These are phyloP conservation scores for Lipomyces oligophaga DNA, from an alignment of 805 yeast species.

Conservation along the genomic window DNA sequence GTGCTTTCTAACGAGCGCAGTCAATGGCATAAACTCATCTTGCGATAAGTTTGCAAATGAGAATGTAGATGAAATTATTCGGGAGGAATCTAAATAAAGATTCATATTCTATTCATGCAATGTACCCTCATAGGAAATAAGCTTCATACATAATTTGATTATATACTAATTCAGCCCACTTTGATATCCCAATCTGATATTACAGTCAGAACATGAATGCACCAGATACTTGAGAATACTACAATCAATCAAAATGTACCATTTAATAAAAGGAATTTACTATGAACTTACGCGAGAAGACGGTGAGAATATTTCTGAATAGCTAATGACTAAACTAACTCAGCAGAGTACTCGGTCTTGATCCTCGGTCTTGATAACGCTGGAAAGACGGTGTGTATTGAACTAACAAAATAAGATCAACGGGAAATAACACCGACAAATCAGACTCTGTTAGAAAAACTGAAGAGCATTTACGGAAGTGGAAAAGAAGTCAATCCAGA, in stretches of 20 bases:
- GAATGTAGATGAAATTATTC: slow-evolving; percentile 16
- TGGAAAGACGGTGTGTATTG: slow-evolving; percentile 64
- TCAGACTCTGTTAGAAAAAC: slow-evolving; percentile 59
- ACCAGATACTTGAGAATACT: no score
- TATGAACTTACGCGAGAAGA: slow-evolving; percentile 55
- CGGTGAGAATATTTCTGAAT: slow-evolving; percentile 34
- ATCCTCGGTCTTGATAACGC: slow-evolving; percentile 93
- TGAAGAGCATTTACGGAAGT: slow-evolving; percentile 51
- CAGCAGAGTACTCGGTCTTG: slow-evolving; percentile 62
- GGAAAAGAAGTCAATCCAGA: slow-evolving; percentile 36
- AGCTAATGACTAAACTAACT: neutral
- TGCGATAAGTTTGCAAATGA: slow-evolving; percentile 6
- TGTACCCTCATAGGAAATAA: neutral
- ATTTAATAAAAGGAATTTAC: slow-evolving; percentile 59
- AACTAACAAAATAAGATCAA: no score
- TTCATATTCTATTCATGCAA: slow-evolving; percentile 17
- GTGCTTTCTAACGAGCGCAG: slow-evolving; percentile 4
- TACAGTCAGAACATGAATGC: no score
- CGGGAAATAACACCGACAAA: neutral
- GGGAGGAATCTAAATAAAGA: slow-evolving; percentile 27
- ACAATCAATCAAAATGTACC: no score
- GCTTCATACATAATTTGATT: no score
- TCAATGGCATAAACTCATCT: slow-evolving; percentile 6
- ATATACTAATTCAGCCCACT: no score
- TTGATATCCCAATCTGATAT: no score